Base-by-base conservation (phyloP, 345 rosid genomes). In the Laguncularia racemosa region DNA sequence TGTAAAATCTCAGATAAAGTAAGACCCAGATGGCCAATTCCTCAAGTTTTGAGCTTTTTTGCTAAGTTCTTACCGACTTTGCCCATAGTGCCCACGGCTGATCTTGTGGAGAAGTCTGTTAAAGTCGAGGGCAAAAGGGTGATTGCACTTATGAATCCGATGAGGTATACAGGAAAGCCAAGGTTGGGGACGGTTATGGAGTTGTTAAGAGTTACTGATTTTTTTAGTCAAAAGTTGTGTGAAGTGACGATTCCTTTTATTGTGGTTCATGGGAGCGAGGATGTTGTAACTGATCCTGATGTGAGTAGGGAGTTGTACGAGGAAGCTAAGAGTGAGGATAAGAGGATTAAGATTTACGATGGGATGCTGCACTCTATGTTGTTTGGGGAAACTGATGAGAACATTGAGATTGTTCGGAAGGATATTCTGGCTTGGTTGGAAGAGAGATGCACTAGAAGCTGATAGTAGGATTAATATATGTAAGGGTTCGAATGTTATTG, bases 301-400 rank as follows among this genome's bases (percentile, higher is more conserved):
- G 92, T 83, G 67, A 89, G 89, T 69, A 70, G 62, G 63, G 84
- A 65, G 4, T 50, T 84, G 78, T 79, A 79, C 50, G 71, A 64
- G 60, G 62, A 56, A 50, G 88, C 96, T 1, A 70, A 40, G 54
- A 85, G 89, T 44, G 45, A 55, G 19, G 95, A 84, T 65, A 90
- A 84, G 81, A 74, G 74, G 0, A 68, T 90, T 14, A 81, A 75
- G 81, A 81, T 90, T 13, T 87, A 78, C 11, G 75, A 80, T 0
- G 95, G 97, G 5, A 88, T 91, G 98, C 52, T 86, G 86, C 96
- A 91, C 72, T 91, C 98, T 2, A 61, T 91, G 81, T 50, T 86
- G 81, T 91, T 86, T 21, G 96, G 96, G 38, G 98, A 91, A 58
- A 76, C 90, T 0, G 96, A 84, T 46, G 89, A 91, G 44, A 86